Base-by-base conservation (phyloP, 352 stramenopile genomes). In the Phytopythium cucurbitacearum region DNA sequence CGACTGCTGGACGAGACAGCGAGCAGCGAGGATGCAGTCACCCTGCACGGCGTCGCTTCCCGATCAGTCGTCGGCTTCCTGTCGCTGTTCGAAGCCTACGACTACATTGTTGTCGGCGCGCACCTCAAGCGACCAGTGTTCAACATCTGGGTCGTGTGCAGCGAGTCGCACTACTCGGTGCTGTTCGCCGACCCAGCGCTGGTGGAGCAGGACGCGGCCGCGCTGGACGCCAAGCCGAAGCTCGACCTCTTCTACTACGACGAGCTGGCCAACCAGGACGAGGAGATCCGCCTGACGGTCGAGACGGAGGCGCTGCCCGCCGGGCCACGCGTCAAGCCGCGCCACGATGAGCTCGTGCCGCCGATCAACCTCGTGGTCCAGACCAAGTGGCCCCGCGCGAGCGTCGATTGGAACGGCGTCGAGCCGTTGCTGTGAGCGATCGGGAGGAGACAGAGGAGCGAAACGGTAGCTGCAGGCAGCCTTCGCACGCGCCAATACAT, bases 151-250 rank as follows among this genome's bases (percentile, higher is more conserved):
- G 90, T 97, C 8, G 73, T 97, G 32, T 97, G 90, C 64, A 96
- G 85, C 43, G 88, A 97, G 65, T 96, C 85, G 35, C 91, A 97
- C 67, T 97, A 97, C 72, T 95, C 89, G 28, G 85, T 96, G 38
- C 57, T 97, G 13, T 96, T 97, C 47, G 64, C 64, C 0, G 64
- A 76, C 11, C 56, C 54, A 28, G 12, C 11, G 6, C 11, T 47
- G 34, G 32, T 71, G 33, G 51, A 73, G 47, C 54, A 84, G 40
- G 50, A 38, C 11, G 52, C 70, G n/a, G 11, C 44, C 3, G 34
- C 38, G 8, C 51, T 85, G 1, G 69, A 73, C 45, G 59, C 71
- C 3, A 63, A 51, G 42, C 35, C 46, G 1, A 55, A 35, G 10
- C 44, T 97, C 47, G 86, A 97, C 37, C 60, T 97, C 43, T 88